These are phyloP conservation scores for Abelmoschus esculentus DNA, from an alignment of 345 rosid species.

Conservation along the genomic window DNA sequence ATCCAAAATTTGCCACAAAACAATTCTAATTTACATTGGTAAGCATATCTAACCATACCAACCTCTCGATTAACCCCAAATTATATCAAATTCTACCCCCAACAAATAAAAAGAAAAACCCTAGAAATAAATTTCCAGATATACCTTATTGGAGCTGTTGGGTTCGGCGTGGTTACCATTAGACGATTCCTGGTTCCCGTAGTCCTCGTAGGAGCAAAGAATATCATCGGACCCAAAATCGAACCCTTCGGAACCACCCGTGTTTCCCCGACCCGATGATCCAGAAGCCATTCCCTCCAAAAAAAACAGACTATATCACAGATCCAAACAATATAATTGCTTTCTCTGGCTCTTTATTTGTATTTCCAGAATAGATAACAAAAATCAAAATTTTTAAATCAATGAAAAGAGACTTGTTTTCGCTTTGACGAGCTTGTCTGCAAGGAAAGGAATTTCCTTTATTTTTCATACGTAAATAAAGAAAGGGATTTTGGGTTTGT, in stretches of 20 bases:
- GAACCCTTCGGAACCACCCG: slow-evolving; percentile 68
- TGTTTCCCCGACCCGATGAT: slow-evolving; percentile 56
- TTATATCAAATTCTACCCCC: background rate
- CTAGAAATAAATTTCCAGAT: background rate
- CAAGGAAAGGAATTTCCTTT: slow-evolving; percentile 6
- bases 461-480: background rate
- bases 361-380: background rate
- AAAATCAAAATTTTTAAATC: background rate
- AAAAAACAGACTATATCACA: background rate
- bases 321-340: background rate
- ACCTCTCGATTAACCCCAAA: background rate
- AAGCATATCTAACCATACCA: background rate
- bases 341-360: background rate
- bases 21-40: background rate
- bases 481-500: background rate
- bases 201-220: slow-evolving; percentile 94
- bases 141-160: slow-evolving; percentile 39
- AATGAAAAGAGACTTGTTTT: background rate
- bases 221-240: slow-evolving; percentile 95
- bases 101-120: background rate
- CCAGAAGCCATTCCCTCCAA: slow-evolving; percentile 68
- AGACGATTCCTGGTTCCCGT: slow-evolving; percentile 60
- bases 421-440: background rate
- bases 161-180: slow-evolving; percentile 67
- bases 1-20: background rate